These are phyloP conservation scores for Colletotrichum sp. DNA, from an alignment of 2,329 filamentous ascomycete species.

Conservation along the genomic window DNA sequence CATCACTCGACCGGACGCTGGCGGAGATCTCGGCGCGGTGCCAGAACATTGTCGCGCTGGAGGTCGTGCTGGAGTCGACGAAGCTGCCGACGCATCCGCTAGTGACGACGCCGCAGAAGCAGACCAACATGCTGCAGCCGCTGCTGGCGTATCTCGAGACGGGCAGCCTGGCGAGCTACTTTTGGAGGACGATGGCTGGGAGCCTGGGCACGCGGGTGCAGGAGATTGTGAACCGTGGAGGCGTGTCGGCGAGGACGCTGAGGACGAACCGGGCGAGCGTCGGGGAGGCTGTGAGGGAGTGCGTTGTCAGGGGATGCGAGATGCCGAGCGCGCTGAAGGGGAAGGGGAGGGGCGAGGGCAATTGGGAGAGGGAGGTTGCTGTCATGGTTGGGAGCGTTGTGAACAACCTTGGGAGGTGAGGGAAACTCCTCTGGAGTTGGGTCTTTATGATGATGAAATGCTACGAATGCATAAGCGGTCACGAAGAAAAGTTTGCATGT, in stretches of 20 bases:
- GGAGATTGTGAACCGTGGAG: slow-evolving; percentile 83
- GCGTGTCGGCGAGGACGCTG: slow-evolving; percentile 82
- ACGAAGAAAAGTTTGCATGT: background rate
- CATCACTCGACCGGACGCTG: slow-evolving; percentile 81
- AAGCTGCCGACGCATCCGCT: slow-evolving; percentile 74
- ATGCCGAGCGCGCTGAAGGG: slow-evolving; percentile 63
- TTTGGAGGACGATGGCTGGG: slow-evolving; percentile 89
- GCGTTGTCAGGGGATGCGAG: slow-evolving; percentile 79
- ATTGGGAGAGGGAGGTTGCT: slow-evolving; percentile 89
- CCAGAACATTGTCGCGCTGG: slow-evolving; percentile 89
- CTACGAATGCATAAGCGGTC: background rate
- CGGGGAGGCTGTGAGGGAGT: slow-evolving; percentile 79
- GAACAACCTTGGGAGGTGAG: slow-evolving; percentile 54
- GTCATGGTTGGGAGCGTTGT: slow-evolving; percentile 92
- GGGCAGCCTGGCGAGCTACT: slow-evolving; percentile 84
- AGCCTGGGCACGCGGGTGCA: slow-evolving; percentile 78
- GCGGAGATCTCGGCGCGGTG: slow-evolving; percentile 83
- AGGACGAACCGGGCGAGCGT: slow-evolving; percentile 77
- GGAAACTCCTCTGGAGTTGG: no score
- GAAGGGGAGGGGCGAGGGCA: slow-evolving; percentile 47
- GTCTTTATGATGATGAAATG: background rate
- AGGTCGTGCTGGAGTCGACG: slow-evolving; percentile 74
- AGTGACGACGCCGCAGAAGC: slow-evolving; percentile 44
- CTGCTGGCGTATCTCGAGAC: slow-evolving; percentile 84
- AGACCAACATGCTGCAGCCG: slow-evolving; percentile 68